Conservation (phyloP, 1,284 basidiomycete species). For the Afroboletus lepidellus region DNA sequence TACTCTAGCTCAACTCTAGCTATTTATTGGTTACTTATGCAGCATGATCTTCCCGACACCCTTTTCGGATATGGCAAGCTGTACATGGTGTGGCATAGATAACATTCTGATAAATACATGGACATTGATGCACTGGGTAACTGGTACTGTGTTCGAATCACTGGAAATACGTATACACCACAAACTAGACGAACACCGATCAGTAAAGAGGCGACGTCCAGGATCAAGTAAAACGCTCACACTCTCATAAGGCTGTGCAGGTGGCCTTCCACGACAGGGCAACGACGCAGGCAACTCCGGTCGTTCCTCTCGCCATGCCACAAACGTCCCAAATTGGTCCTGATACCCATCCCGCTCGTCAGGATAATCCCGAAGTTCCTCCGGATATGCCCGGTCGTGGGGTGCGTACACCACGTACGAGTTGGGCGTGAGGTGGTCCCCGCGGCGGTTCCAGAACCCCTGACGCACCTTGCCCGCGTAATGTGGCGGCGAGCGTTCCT, state of each 20-base stretch:
- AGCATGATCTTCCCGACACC: background rate
- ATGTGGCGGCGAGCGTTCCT: conserved; percentile 24
- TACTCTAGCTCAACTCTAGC: conserved; percentile 2
- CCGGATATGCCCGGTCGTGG: conserved; percentile 46
- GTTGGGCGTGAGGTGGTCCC: conserved; percentile 58
- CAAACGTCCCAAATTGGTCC: conserved; percentile 46
- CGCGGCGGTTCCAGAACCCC: conserved; percentile 68
- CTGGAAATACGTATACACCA: conserved; percentile 33
- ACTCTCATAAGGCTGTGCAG: conserved; percentile 53
- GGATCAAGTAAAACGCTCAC: conserved; percentile 36
- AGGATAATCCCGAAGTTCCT: conserved; percentile 59
- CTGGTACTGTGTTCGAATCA: conserved; percentile 6
- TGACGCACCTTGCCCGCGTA: conserved; percentile 40
- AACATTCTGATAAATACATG: conserved; percentile 20
- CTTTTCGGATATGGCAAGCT: background rate
- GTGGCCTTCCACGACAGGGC: conserved; percentile 50
- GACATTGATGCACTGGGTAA: conserved; percentile 4
- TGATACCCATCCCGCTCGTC: conserved; percentile 48
- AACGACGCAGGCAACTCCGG: conserved; percentile 59
- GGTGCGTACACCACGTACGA: conserved; percentile 65
- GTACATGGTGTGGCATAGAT: conserved; percentile 11
- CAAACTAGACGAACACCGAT: conserved; percentile 32
- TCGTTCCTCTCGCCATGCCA: conserved; percentile 41
- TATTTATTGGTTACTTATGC: conserved; percentile 32
- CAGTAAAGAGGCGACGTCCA: background rate